These are phyloP conservation scores for Mayamaea pseudoterrestris DNA, from an alignment of 108 stramenopile species.

Conservation along the genomic window DNA sequence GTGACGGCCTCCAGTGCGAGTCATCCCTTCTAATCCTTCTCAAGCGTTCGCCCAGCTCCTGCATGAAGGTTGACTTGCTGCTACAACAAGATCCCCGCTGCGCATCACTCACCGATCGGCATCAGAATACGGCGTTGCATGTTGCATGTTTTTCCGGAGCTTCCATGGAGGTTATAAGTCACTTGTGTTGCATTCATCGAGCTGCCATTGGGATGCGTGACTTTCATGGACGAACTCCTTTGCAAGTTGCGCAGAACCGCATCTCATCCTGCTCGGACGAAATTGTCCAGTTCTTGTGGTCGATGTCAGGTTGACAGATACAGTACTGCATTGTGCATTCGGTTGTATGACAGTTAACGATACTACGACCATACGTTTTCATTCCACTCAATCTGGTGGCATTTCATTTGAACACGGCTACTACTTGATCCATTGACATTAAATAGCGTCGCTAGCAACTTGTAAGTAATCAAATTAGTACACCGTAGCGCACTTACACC, in stretches of 20 bases:
- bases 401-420: too few relatives aligned
- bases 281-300: too few relatives aligned
- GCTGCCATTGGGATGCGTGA: neutral
- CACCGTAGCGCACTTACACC: too few relatives aligned
- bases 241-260: conserved; percentile 4
- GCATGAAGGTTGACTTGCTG: neutral
- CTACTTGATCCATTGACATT: too few relatives aligned
- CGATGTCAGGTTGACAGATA: too few relatives aligned
- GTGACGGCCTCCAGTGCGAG: conserved; percentile 1
- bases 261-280: too few relatives aligned
- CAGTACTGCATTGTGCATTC: too few relatives aligned
- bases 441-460: too few relatives aligned
- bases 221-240: conserved; percentile 1
- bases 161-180: conserved; percentile 32
- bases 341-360: too few relatives aligned
- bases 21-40: neutral
- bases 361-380: too few relatives aligned
- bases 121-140: conserved; percentile 40
- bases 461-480: neutral
- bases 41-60: neutral
- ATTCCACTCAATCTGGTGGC: too few relatives aligned
- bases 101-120: neutral
- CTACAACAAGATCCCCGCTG: neutral
- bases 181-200: neutral
- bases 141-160: conserved; percentile 65